phyloP scores from a whole-genome alignment of 1,139 yeast genomes.

The Zygosaccharomyces sapae region DNA sequence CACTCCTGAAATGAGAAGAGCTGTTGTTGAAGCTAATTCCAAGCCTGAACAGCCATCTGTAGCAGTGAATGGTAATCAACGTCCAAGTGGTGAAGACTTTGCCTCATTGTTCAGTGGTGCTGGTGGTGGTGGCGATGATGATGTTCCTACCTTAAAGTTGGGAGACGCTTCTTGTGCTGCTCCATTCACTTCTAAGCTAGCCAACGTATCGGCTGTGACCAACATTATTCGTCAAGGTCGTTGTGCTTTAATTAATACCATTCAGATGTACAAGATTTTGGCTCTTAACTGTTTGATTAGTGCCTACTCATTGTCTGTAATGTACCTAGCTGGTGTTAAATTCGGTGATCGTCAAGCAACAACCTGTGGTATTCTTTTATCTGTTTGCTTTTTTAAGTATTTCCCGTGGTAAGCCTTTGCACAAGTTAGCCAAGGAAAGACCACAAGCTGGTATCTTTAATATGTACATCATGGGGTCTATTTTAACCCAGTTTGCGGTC shows the following conservation, averaged over 20 bases:
- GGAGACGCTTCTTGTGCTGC: constrained; percentile 99
- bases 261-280: constrained; percentile 96
- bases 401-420: constrained; percentile 88
- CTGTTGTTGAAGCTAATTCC: constrained; percentile 44
- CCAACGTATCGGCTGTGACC: constrained; percentile 89
- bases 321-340: constrained; percentile 95
- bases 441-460: constrained; percentile 98
- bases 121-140: constrained; percentile 70
- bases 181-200: constrained; percentile 91
- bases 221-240: constrained; percentile 97
- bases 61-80: constrained; percentile 34
- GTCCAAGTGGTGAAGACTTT: constrained; percentile 42
- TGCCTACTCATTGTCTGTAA: constrained; percentile 90
- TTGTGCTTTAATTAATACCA: constrained; percentile 94
- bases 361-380: constrained; percentile 80
- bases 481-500: constrained; percentile 91
- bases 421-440: constrained; percentile 85
- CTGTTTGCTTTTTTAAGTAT: constrained; percentile 95
- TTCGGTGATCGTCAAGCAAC: constrained; percentile 98
- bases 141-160: constrained; percentile 86
- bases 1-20: constrained; percentile 59
- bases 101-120: constrained; percentile 73
- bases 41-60: constrained; percentile 36
- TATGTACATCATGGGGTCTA: constrained; percentile 93
- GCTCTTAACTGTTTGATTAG: constrained; percentile 96